Conservation (phyloP, 306 rosid genomes). For the Sechiopsis laciniata region DNA sequence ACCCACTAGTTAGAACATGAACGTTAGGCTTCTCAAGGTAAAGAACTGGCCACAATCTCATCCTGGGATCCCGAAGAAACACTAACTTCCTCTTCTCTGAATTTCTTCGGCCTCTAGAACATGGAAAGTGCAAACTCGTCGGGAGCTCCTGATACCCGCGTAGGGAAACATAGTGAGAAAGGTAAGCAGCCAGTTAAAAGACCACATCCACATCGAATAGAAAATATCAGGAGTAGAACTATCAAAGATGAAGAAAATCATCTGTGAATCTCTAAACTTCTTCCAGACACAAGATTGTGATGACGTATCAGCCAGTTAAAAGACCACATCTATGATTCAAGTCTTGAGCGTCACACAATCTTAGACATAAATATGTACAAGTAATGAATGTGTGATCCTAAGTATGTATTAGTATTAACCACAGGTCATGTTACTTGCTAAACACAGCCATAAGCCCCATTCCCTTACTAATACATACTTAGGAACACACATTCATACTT, state of each 20-base stretch:
- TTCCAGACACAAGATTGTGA: neutral
- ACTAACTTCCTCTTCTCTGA: slow-evolving; percentile 28
- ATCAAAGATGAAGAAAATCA: neutral
- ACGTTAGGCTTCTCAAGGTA: slow-evolving; percentile 28
- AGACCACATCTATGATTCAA: too few species aligned
- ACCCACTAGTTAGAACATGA: slow-evolving; percentile 36
- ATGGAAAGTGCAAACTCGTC: slow-evolving; percentile 22
- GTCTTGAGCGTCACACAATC: neutral
- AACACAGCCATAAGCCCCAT: neutral
- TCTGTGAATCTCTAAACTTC: neutral
- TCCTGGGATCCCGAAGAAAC: slow-evolving; percentile 34
- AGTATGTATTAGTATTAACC: neutral
- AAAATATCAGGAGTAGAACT: neutral
- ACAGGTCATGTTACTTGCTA: neutral
- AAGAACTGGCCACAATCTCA: slow-evolving; percentile 48
- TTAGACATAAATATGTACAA: neutral
- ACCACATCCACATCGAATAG: too few species aligned
- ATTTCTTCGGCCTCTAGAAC: neutral
- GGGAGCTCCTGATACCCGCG: slow-evolving; percentile 42
- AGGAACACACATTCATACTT: neutral
- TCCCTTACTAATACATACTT: neutral
- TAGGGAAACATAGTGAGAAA: neutral
- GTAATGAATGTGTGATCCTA: neutral
- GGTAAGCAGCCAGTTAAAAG: slow-evolving; percentile 9
- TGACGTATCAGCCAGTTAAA: too few species aligned